These are phyloP conservation scores for Xerocomellus chrysenteron DNA, from an alignment of 768 basidiomycete species.

Conservation along the genomic window DNA sequence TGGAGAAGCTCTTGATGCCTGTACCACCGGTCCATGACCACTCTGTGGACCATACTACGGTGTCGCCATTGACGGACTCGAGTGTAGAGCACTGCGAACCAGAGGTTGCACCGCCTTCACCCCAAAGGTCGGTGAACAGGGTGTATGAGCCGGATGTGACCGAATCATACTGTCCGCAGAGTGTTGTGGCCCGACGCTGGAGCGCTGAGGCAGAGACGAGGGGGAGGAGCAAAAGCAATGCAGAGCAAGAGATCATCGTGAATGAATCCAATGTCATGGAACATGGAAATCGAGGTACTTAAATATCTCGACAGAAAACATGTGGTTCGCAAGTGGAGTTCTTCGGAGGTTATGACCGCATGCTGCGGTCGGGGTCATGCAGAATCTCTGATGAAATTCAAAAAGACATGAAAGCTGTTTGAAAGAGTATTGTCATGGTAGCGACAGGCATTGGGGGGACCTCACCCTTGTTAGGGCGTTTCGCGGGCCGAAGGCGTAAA, in stretches of 20 bases:
- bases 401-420: background rate
- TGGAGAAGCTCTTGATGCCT: constrained; percentile 58
- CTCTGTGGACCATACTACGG: constrained; percentile 50
- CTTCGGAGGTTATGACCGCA: background rate
- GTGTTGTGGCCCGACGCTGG: background rate
- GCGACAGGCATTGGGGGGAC: background rate
- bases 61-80: constrained; percentile 43
- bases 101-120: constrained; percentile 38
- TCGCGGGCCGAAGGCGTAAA: background rate
- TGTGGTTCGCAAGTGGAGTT: background rate
- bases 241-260: background rate
- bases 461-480: background rate
- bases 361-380: background rate
- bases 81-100: constrained; percentile 54
- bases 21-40: constrained; percentile 50
- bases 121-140: constrained; percentile 49
- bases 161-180: constrained; percentile 31
- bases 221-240: background rate
- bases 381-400: background rate
- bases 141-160: constrained; percentile 32
- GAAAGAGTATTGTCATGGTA: background rate
- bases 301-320: constrained; percentile 3
- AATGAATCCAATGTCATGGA: background rate
- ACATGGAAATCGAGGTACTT: background rate
- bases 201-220: background rate